Conservation (phyloP, 1,284 basidiomycete species). For the Apiotrichum montevideense region DNA sequence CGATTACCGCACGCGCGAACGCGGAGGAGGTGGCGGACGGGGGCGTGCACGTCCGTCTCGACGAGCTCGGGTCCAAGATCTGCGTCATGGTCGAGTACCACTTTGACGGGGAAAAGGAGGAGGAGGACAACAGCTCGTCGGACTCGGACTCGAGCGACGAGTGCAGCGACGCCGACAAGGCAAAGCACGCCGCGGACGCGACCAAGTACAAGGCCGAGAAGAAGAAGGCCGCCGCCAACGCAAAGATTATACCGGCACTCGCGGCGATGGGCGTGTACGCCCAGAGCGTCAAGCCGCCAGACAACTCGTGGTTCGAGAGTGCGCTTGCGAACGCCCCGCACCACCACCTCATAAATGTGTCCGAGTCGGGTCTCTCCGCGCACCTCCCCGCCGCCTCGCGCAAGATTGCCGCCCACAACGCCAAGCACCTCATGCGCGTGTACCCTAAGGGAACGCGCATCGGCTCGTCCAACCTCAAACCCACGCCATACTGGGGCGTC, state of each 20-base stretch:
- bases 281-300: slow-evolving; percentile 15
- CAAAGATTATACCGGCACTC: slow-evolving; percentile 13
- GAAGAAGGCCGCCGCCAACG: neutral
- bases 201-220: slow-evolving; percentile 3
- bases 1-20: neutral
- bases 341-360: slow-evolving; percentile 19
- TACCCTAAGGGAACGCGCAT: slow-evolving; percentile 83
- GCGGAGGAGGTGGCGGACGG: neutral
- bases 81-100: slow-evolving; percentile 18
- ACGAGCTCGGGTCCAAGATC: slow-evolving; percentile 10
- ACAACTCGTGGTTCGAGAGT: slow-evolving; percentile 14
- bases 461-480: slow-evolving; percentile 81
- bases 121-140: neutral
- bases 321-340: slow-evolving; percentile 6
- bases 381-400: slow-evolving; percentile 3
- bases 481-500: slow-evolving; percentile 81
- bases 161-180: neutral
- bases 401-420: slow-evolving; percentile 65
- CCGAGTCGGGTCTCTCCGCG: slow-evolving; percentile 9
- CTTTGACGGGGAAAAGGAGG: slow-evolving; percentile 4
- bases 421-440: slow-evolving; percentile 74
- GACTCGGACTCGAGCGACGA: neutral
- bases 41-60: slow-evolving; percentile 2
- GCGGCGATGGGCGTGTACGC: slow-evolving; percentile 12
- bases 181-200: neutral